Conservation (phyloP, 1,284 basidiomycete species). For the Veloporphyrellus conicus region DNA sequence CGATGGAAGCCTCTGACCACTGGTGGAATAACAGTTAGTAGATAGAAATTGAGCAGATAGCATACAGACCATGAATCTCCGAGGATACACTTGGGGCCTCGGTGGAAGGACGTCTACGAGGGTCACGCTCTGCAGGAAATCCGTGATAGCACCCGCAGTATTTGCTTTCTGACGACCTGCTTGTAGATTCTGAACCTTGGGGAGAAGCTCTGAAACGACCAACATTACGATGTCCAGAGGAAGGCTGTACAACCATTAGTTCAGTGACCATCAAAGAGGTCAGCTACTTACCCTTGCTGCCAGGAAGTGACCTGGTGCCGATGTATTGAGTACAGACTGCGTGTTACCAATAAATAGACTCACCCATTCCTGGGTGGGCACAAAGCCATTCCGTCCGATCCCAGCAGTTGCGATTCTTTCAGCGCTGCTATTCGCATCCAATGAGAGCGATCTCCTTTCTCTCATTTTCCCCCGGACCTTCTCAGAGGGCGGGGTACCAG, state of each 20-base stretch:
- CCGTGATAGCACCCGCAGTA: constrained; percentile 62
- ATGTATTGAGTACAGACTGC: neutral
- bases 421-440: constrained; percentile 55
- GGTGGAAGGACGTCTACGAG: constrained; percentile 70
- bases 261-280: constrained; percentile 5
- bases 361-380: constrained; percentile 94
- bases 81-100: constrained; percentile 56
- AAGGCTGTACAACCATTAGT: constrained; percentile 43
- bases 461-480: constrained; percentile 88
- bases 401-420: constrained; percentile 62
- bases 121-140: constrained; percentile 63
- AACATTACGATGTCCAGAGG: constrained; percentile 84
- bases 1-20: constrained; percentile 86
- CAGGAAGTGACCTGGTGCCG: constrained; percentile 67
- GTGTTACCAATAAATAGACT: constrained; percentile 27
- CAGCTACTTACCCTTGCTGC: constrained; percentile 69
- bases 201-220: constrained; percentile 79
- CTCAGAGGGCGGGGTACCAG: constrained; percentile 55
- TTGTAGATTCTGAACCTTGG: constrained; percentile 81
- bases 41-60: neutral
- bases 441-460: constrained; percentile 57
- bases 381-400: constrained; percentile 82
- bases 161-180: constrained; percentile 58
- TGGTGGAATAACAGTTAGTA: constrained; percentile 32
- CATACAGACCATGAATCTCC: constrained; percentile 66